Percentiles rank a stretch among this genome's conserved stretches.
Evolutionary conservation across 1,284 basidiomycete species (phyloP).

Genomic region (Ceratobasidium sp.): DNA sequence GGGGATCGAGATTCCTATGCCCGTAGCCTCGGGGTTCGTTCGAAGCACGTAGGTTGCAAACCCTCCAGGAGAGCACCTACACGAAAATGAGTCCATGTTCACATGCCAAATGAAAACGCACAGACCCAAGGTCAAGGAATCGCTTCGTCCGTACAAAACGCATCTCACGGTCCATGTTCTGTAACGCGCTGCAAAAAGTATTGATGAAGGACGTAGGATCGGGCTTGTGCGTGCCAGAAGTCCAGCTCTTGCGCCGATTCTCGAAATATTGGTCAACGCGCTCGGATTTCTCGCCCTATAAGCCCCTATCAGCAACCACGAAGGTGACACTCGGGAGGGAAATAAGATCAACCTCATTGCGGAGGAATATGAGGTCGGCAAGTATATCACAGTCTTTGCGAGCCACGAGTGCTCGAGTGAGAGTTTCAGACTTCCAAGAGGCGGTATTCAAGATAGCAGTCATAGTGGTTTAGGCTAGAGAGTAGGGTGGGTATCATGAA

Average conservation of each 20-base stretch:
- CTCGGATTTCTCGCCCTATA: constrained; percentile 31
- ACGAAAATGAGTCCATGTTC: not conserved
- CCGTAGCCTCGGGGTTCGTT: constrained; percentile 16
- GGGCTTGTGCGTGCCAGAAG: not conserved
- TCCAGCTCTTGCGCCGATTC: constrained; percentile 4
- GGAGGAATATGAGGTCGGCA: constrained; percentile 9
- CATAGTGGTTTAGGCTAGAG: not conserved
- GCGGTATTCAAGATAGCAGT: constrained; percentile 13
- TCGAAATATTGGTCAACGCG: constrained; percentile 29
- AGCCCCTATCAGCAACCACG: not conserved
- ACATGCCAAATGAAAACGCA: not conserved
- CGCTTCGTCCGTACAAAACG: not conserved
- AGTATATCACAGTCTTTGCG: constrained; percentile 27
- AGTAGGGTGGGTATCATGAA: not conserved
- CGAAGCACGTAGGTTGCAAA: constrained; percentile 28
- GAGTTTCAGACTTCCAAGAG: constrained; percentile 34
- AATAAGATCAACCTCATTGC: not conserved
- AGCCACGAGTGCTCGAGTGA: constrained; percentile 24
- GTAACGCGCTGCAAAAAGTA: constrained; percentile 1
- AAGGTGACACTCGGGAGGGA: constrained; percentile 64
- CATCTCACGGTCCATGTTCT: constrained; percentile 19
- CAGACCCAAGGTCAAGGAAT: constrained; percentile 44
- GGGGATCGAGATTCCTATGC: constrained; percentile 38
- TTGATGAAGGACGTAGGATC: not conserved
- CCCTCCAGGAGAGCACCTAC: constrained; percentile 43